A percentile compares a stretch with the other conserved stretches of the same genome.
Conservation (phyloP, 2,329 filamentous ascomycete genomes). For the Sclerotiophoma versabilis region DNA sequence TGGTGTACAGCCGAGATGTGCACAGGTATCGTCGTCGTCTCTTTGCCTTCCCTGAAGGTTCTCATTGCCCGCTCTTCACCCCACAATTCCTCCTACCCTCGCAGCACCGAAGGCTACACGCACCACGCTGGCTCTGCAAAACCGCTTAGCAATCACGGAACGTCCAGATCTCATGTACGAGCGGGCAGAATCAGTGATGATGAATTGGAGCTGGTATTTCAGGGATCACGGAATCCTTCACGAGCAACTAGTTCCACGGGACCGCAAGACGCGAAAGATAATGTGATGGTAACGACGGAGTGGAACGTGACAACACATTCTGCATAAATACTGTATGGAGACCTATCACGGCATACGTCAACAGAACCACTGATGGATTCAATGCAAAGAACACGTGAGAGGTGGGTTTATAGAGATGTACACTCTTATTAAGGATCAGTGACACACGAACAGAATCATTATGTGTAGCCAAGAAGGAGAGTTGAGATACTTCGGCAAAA, state of each 20-base stretch:
- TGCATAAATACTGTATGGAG: too few species aligned
- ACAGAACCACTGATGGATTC: neutral
- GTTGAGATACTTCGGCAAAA: too few species aligned
- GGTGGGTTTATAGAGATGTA: too few species aligned
- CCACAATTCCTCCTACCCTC: constrained; percentile 12
- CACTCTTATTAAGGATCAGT: too few species aligned
- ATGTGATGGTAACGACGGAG: constrained; percentile 25
- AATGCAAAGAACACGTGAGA: neutral
- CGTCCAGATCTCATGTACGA: constrained; percentile 15
- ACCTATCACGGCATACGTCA: too few species aligned
- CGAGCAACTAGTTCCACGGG: constrained; percentile 6
- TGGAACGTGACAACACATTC: constrained; percentile 21
- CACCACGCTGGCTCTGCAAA: constrained; percentile 9
- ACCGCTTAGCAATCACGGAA: neutral
- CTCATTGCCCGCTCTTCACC: constrained; percentile 21
- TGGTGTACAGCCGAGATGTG: constrained; percentile 36
- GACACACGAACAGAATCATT: too few species aligned
- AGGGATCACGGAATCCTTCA: constrained; percentile 19
- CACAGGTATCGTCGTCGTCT: constrained; percentile 30
- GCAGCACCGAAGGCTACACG: constrained; percentile 25
- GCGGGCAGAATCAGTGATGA: constrained; percentile 22
- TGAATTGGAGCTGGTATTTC: constrained; percentile 26
- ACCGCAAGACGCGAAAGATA: constrained; percentile 20
- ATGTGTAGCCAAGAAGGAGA: too few species aligned
- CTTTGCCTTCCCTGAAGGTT: constrained; percentile 27